Evolutionary conservation across 2,329 filamentous ascomycete genomes (phyloP), one percentile per base, ranked within the genome.

Genomic region (Aspergillus sp.): DNA sequence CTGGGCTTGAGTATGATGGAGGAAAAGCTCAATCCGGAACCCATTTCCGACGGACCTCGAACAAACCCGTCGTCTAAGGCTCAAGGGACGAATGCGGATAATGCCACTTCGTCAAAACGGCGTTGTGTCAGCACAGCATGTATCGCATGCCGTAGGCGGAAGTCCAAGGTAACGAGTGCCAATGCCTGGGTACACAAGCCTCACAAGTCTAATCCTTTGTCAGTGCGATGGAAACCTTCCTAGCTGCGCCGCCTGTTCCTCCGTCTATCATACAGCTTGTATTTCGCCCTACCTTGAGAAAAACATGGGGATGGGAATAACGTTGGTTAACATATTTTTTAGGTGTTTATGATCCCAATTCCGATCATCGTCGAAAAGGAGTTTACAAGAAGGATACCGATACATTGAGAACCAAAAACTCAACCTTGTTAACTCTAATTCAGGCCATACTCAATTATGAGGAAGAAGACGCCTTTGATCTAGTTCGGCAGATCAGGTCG

Each of bases 361-460:
- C 93, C 58, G 95, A 99, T 73, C 93, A 97, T 73, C 89, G 95
- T 50, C 88, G 95, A 51, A 98, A 98, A 74, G 95, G 95, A 59
- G 95, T 98, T 49, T 98, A 98, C 75, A 93, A 93, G 70, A 92
- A 96, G 76, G 95, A 96, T 74, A 86, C 90, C 23, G 93, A 96
- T 73, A 91, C 86, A 70, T 83, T 93, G 73, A 96, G 96, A 77
- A 93, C 92, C 21, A 87, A 87, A 62, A 91, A 88, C 68, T 90
- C 91, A 37, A 98, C 93, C 1, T 80, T 98, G 55, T 91, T 97
- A 72, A 92, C 92, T n/a, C 81, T 98, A 39, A 87, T 98, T 61
- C 91, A 97, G 69, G 92, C 93, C 48, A 91, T 99, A 51, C 81
- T 98, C 51, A 97, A 96, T 73, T 92, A 90, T 46, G 84, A 90